Percentiles rank a stretch among this genome's conserved stretches.
Evolutionary conservation across 176 grass and related monocot genomes (phyloP).

Genomic region (Zoysia pacifica): DNA sequence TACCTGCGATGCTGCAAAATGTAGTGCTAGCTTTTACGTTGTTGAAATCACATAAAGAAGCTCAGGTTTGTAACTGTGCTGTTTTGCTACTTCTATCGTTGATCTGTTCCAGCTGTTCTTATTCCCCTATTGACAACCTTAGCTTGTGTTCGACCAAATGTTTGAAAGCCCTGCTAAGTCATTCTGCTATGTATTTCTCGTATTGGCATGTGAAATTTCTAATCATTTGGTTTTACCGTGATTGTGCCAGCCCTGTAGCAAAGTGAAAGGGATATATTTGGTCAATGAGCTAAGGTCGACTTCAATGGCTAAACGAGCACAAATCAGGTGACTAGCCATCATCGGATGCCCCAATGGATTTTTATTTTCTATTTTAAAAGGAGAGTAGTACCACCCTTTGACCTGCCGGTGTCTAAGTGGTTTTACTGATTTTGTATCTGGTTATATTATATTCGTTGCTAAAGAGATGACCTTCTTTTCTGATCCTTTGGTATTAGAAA

Average conservation of each 20-base stretch:
- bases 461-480: no score
- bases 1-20: slow-evolving; percentile 61
- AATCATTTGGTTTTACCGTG: neutral
- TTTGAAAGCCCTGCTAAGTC: no score
- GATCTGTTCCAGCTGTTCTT: neutral
- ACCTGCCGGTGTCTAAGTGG: no score
- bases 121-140: neutral
- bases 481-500: no score
- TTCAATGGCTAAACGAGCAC: slow-evolving; percentile 8
- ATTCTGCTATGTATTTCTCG: no score
- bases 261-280: neutral
- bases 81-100: neutral
- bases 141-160: no score
- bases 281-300: neutral
- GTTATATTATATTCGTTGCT: no score
- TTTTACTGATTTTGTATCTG: no score
- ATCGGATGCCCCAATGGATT: neutral
- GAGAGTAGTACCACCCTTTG: no score
- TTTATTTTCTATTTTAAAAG: no score
- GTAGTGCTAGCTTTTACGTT: slow-evolving; percentile 76
- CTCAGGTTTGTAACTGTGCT: slow-evolving; percentile 53
- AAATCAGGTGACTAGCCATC: slow-evolving; percentile 25
- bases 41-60: slow-evolving; percentile 66
- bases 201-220: no score
- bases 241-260: neutral